A percentile compares a stretch with the other conserved stretches of the same genome.
These are phyloP conservation scores for Periconia sp. DNA, from an alignment of 2,329 filamentous ascomycete genomes.

Conservation along the genomic window DNA sequence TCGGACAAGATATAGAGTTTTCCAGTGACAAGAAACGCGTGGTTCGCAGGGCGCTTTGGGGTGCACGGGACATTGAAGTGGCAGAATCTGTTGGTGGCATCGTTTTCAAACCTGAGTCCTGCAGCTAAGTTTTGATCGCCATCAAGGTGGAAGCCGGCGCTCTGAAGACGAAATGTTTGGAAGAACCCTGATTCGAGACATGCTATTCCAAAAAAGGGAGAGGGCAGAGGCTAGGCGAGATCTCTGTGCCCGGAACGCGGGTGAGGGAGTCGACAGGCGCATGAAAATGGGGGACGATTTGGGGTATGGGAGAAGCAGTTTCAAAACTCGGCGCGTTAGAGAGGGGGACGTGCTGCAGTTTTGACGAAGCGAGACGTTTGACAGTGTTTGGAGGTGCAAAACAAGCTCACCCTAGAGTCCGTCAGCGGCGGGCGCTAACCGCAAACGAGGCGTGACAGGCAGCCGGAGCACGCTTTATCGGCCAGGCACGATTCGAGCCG, in stretches of 20 bases:
- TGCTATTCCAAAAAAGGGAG: slow-evolving; percentile 38
- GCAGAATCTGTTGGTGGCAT: slow-evolving; percentile 42
- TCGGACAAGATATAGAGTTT: slow-evolving; percentile 39
- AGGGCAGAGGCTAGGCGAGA: slow-evolving; percentile 27
- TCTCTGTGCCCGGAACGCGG: slow-evolving; percentile 24
- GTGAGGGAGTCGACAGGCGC: slow-evolving; percentile 25
- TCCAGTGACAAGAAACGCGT: slow-evolving; percentile 31
- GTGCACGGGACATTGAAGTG: slow-evolving; percentile 43
- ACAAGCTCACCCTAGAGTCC: slow-evolving; percentile 37
- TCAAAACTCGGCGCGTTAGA: slow-evolving; percentile 44
- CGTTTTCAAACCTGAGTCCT: slow-evolving; percentile 46
- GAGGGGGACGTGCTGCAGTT: slow-evolving; percentile 37
- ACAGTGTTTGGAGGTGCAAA: slow-evolving; percentile 40
- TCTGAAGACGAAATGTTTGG: slow-evolving; percentile 39
- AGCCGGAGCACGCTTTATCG: slow-evolving; percentile 26
- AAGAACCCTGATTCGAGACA: slow-evolving; percentile 42
- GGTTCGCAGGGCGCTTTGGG: slow-evolving; percentile 21
- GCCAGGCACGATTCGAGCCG: slow-evolving; percentile 4
- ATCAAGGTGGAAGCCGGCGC: slow-evolving; percentile 32
- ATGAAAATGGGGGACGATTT: slow-evolving; percentile 33
- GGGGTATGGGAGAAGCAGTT: slow-evolving; percentile 37
- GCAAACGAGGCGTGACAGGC: slow-evolving; percentile 30
- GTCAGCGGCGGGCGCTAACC: slow-evolving; percentile 41
- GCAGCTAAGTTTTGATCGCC: slow-evolving; percentile 41
- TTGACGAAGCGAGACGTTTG: slow-evolving; percentile 42